phyloP scores from a whole-genome alignment of 2,329 filamentous ascomycete species.

The Juglanconis juglandina region DNA sequence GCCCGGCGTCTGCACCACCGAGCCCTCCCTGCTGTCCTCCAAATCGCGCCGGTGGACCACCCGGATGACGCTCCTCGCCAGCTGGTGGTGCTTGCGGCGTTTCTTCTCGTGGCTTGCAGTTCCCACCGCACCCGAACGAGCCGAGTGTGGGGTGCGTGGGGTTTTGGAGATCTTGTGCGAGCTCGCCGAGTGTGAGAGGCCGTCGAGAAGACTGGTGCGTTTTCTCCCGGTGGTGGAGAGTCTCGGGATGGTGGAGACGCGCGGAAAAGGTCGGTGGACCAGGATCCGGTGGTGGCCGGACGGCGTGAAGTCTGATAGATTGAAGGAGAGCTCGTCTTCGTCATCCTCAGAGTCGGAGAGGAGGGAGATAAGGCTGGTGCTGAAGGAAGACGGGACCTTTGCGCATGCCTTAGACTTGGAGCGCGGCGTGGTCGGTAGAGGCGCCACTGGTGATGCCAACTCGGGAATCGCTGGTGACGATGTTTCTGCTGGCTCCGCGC shows the following conservation, averaged over 20 bases:
- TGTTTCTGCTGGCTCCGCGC: neutral
- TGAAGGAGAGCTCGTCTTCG: conserved; percentile 37
- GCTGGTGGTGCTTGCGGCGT: neutral
- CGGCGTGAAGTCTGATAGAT: conserved; percentile 25
- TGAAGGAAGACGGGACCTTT: conserved; percentile 26
- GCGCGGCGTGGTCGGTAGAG: conserved; percentile 1
- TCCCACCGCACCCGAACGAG: neutral
- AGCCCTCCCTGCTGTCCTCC: conserved; percentile 11
- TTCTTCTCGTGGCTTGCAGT: neutral
- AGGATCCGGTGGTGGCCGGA: conserved; percentile 10
- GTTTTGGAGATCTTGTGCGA: neutral
- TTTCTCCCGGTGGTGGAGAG: neutral
- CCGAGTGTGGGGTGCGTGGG: neutral
- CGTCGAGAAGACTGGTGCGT: neutral
- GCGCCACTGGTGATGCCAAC: neutral
- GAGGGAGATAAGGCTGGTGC: conserved; percentile 40
- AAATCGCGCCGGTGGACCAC: conserved; percentile 1
- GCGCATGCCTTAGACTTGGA: conserved; percentile 7
- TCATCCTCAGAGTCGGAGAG: conserved; percentile 34
- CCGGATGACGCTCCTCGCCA: conserved; percentile 8
- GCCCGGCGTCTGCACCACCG: conserved; percentile 43
- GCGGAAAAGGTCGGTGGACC: conserved; percentile 4
- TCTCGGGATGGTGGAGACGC: neutral
- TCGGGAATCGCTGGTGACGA: neutral
- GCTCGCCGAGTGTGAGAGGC: neutral